Evolutionary conservation across 2,329 filamentous ascomycete species (phyloP).

Genomic region (Canariomyces notabilis): DNA sequence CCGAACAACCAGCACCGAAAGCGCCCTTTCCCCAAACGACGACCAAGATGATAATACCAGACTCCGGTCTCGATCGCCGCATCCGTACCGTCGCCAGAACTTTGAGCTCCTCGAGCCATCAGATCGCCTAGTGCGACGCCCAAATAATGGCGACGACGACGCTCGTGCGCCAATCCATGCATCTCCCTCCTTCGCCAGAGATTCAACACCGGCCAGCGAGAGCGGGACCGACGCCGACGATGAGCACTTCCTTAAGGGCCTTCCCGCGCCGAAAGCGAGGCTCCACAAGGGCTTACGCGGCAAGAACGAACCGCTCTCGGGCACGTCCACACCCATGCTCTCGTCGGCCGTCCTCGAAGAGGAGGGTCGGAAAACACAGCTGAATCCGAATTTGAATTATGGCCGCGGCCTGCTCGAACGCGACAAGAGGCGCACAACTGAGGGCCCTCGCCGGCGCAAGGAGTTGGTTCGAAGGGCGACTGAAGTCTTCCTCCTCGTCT

Average conservation of each 20-base stretch:
- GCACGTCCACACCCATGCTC: constrained; percentile 50
- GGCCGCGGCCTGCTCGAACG: constrained; percentile 23
- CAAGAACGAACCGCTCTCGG: constrained; percentile 49
- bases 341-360: constrained; percentile 45
- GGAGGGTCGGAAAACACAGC: constrained; percentile 27
- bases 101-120: constrained; percentile 51
- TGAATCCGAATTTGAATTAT: no score
- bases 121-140: constrained; percentile 33
- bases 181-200: constrained; percentile 38
- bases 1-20: constrained; percentile 8
- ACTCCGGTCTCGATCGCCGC: constrained; percentile 56
- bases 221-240: constrained; percentile 95
- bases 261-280: constrained; percentile 71
- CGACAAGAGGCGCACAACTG: constrained; percentile 27
- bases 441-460: constrained; percentile 41
- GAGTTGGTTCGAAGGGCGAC: constrained; percentile 48
- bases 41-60: constrained; percentile 36
- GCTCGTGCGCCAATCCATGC: constrained; percentile 22
- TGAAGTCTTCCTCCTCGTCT: constrained; percentile 48
- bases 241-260: constrained; percentile 78
- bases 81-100: constrained; percentile 60
- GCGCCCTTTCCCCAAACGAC: constrained; percentile 5
- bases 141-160: constrained; percentile 18
- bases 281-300: constrained; percentile 74
- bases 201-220: constrained; percentile 66